A percentile compares a stretch with the other conserved stretches of the same genome.
Evolutionary conservation across 2,329 filamentous ascomycete genomes (phyloP).

Genomic region (Fusarium fujikuroi): DNA sequence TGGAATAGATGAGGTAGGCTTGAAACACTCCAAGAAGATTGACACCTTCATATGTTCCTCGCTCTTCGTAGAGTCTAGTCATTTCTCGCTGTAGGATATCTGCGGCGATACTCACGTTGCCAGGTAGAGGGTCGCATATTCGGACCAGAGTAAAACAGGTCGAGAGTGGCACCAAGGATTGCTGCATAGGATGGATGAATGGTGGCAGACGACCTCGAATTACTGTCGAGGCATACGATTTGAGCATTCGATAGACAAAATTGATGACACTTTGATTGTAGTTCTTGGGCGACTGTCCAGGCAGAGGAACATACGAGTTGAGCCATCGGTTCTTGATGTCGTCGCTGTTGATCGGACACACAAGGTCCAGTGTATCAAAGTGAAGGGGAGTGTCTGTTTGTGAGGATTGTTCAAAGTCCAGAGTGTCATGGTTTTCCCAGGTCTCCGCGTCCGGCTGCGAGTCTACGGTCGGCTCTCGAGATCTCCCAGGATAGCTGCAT

Average conservation of each 20-base stretch:
- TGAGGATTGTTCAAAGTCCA: background rate
- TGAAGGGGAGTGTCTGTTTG: conserved; percentile 32
- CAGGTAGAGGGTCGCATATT: conserved; percentile 51
- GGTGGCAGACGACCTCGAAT: conserved; percentile 54
- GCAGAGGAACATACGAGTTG: conserved; percentile 57
- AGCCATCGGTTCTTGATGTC: conserved; percentile 62
- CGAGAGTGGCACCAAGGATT: conserved; percentile 47
- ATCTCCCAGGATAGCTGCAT: conserved; percentile 45
- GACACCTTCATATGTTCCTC: conserved; percentile 41
- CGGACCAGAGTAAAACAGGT: conserved; percentile 55
- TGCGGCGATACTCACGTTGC: conserved; percentile 46
- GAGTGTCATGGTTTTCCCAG: background rate
- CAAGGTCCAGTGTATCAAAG: conserved; percentile 51
- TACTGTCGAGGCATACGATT: conserved; percentile 54
- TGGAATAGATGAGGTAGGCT: conserved; percentile 63
- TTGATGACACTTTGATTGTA: conserved; percentile 52
- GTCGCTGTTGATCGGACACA: conserved; percentile 59
- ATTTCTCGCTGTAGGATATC: conserved; percentile 56
- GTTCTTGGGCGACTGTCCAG: conserved; percentile 55
- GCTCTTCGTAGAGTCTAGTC: conserved; percentile 49
- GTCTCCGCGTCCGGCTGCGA: background rate
- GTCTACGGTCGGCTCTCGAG: background rate
- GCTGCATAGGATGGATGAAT: conserved; percentile 57
- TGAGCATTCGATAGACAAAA: conserved; percentile 56
- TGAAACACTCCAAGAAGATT: conserved; percentile 59